Evolutionary conservation across 2,329 filamentous ascomycete species (phyloP), one percentile per base, ranked within the genome.

Genomic region (Sporothrix pseudoabietina): DNA sequence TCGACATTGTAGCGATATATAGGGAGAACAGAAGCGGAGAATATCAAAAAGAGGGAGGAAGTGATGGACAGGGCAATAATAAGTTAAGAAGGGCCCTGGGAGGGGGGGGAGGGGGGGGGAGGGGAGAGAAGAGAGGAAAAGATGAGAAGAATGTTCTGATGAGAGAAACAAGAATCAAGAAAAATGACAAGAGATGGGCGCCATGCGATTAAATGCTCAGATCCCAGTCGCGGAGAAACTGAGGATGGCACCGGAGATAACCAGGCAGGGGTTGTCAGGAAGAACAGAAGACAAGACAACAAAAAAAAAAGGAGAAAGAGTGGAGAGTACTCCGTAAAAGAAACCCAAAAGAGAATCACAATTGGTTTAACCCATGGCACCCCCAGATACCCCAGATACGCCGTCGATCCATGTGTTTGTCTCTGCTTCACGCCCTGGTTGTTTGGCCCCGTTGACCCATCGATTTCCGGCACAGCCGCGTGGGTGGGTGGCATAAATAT

Each of bases 181-280:
- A 52, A 7, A n/a, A 57, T 49, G 35, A 44, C 4, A 5, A 47
- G 12, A 61, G 54, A 47, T 9, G 69, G 69, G 69, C 32, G 54
- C 16, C 14, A 44, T 59, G 54, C 19, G 54, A 63, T 71, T 71
- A 71, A 71, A 71, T 71, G 69, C 54, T 52, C 69, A 59, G 32
- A 26, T 30, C 26, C 63, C 22, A 69, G 69, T 49, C 41, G 41
- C 41, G 63, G 63, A 32, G 26, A 68, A 55, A 39, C 57, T 8
- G 57, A 30, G 32, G 55, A 59, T 10, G 30, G 55, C 26, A 16
- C 30, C 14, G 54, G 55, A 19, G 55, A 59, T 59, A 26, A 59
- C 26, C 14, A 63, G 35, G 57, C 30, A 44, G 35, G 22, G 61
- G 39, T 22, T 22, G 14, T 39, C 6, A 44, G 26, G 4, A 22